These are phyloP conservation scores for Pterocarpus macrocarpus DNA, from an alignment of 306 rosid species.

Conservation along the genomic window DNA sequence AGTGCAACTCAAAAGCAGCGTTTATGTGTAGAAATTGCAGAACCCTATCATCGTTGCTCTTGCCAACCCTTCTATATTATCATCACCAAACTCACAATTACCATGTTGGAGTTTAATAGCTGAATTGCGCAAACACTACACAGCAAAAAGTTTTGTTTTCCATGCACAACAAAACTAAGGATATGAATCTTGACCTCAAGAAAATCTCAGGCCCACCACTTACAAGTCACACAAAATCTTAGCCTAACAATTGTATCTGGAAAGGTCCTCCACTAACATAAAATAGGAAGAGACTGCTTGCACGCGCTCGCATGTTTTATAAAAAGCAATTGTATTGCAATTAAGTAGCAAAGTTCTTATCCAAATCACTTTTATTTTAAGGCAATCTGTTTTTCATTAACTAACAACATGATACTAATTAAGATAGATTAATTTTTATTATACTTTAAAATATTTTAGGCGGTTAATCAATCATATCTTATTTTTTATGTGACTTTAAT, in stretches of 20 bases:
- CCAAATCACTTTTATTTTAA: not conserved
- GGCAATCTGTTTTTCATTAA: not conserved
- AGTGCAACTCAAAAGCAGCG: not conserved
- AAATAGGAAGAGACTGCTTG: slow-evolving; percentile 28
- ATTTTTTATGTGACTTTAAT: too few species aligned
- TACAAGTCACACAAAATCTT: slow-evolving; percentile 5
- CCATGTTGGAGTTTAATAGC: slow-evolving; percentile 37
- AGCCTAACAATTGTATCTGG: slow-evolving; percentile 42
- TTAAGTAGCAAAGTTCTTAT: not conserved
- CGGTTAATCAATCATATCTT: too few species aligned
- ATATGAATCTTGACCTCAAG: slow-evolving; percentile 6
- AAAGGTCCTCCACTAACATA: slow-evolving; percentile 38
- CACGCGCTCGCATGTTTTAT: not conserved
- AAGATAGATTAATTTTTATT: too few species aligned
- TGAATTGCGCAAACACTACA: not conserved
- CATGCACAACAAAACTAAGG: not conserved
- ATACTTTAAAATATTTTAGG: too few species aligned
- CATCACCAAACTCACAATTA: slow-evolving; percentile 14
- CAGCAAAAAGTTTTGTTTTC: not conserved
- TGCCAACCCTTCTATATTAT: not conserved
- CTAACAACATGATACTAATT: not conserved
- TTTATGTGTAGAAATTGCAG: not conserved
- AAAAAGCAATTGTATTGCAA: not conserved
- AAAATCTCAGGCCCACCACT: slow-evolving; percentile 28
- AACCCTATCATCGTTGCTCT: not conserved